A percentile compares a stretch with the other conserved stretches of the same genome.
Conservation (phyloP, 306 rosid species). For the Malus fusca region DNA sequence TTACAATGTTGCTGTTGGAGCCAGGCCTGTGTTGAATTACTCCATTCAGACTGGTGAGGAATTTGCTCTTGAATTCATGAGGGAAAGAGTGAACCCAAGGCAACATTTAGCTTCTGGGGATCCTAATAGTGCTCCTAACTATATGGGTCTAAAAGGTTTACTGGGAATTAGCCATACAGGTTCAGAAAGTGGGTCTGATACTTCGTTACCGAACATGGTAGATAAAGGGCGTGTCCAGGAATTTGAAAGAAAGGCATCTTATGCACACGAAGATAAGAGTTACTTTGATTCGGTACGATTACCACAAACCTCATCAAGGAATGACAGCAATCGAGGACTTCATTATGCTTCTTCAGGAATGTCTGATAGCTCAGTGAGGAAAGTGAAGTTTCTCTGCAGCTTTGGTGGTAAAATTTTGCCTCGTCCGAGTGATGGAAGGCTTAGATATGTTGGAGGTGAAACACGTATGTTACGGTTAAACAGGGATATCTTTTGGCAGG, state of each 20-base stretch:
- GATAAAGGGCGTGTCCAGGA: conserved; percentile 50
- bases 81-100: conserved; percentile 66
- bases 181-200: conserved; percentile 58
- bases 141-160: conserved; percentile 48
- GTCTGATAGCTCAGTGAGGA: conserved; percentile 44
- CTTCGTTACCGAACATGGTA: conserved; percentile 31
- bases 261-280: conserved; percentile 43
- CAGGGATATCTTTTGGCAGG: conserved; percentile 58
- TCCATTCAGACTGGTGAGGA: conserved; percentile 94
- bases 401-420: conserved; percentile 77
- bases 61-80: conserved; percentile 83
- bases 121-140: conserved; percentile 46
- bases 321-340: conserved; percentile 40
- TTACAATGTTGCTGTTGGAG: conserved; percentile 38
- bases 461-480: conserved; percentile 62
- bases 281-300: conserved; percentile 41
- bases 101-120: conserved; percentile 49
- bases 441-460: conserved; percentile 88
- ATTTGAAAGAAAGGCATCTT: conserved; percentile 44
- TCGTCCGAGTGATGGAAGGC: conserved; percentile 79
- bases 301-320: conserved; percentile 51
- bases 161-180: conserved; percentile 46
- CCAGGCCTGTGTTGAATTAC: conserved; percentile 64
- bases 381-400: conserved; percentile 76
- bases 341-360: conserved; percentile 44